Conservation (phyloP, 495 filamentous ascomycete genomes). For the Glarea lozoyensis region DNA sequence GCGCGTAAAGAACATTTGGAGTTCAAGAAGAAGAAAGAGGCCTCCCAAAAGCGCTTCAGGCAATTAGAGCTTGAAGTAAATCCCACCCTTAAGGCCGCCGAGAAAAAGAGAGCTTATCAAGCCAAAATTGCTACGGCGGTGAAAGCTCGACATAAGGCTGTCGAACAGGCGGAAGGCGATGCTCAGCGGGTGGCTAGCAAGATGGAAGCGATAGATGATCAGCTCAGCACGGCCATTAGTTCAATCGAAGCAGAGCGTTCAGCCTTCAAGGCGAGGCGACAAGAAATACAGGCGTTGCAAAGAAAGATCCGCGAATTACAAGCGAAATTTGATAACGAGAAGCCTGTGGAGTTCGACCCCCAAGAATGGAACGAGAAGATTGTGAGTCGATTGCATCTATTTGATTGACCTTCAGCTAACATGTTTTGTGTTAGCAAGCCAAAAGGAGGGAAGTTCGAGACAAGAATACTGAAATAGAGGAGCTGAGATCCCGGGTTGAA, state of each 20-base stretch:
- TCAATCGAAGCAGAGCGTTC: conserved; percentile 51
- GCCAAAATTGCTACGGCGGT: conserved; percentile 23
- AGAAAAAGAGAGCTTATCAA: conserved; percentile 55
- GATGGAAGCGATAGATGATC: conserved; percentile 43
- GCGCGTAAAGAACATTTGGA: conserved; percentile 24
- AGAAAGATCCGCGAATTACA: conserved; percentile 35
- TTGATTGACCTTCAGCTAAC: neutral
- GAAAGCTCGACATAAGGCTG: conserved; percentile 21
- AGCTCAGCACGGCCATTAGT: conserved; percentile 44
- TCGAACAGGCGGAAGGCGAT: conserved; percentile 40
- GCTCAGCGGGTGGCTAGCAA: conserved; percentile 40
- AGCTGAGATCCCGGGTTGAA: neutral
- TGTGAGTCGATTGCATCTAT: conserved; percentile 29
- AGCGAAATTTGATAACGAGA: conserved; percentile 31
- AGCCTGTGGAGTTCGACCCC: conserved; percentile 39
- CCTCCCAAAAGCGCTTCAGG: conserved; percentile 42
- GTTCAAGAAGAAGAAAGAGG: conserved; percentile 35
- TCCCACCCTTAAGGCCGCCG: conserved; percentile 58
- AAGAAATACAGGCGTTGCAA: conserved; percentile 35
- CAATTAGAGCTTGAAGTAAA: conserved; percentile 50
- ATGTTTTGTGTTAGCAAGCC: conserved; percentile 25
- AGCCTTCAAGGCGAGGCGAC: conserved; percentile 36
- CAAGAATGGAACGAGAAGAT: conserved; percentile 44
- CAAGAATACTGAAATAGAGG: conserved; percentile 24
- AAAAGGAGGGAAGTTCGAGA: conserved; percentile 36